These are phyloP conservation scores for Malus hybrid DNA, from an alignment of 331 rosid genomes.

Conservation along the genomic window DNA sequence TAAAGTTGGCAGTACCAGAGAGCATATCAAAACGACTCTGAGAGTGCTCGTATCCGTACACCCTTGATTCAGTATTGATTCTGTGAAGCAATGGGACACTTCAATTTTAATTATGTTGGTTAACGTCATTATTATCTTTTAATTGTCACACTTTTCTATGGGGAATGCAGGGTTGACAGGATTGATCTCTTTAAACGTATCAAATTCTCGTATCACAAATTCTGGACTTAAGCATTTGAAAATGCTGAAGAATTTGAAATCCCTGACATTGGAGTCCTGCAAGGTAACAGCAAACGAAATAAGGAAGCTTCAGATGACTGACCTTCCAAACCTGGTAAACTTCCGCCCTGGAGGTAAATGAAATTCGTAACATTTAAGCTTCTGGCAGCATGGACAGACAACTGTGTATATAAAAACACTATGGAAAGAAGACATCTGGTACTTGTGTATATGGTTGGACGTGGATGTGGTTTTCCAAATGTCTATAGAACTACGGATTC, in stretches of 20 bases:
- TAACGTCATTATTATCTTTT: not conserved
- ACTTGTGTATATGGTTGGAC: not conserved
- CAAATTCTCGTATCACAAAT: conserved; percentile 69
- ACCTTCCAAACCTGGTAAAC: conserved; percentile 79
- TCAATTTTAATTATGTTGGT: not conserved
- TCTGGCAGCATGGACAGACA: not conserved
- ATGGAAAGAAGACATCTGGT: not conserved
- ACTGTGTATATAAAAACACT: not conserved
- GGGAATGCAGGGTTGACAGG: conserved; percentile 64
- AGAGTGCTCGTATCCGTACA: not conserved
- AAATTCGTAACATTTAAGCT: not conserved
- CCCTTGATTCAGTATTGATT: not conserved
- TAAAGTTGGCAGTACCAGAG: not conserved
- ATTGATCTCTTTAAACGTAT: conserved; percentile 69
- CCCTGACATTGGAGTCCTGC: conserved; percentile 79
- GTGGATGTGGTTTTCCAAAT: not conserved
- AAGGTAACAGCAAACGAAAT: conserved; percentile 69
- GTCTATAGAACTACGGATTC: not conserved
- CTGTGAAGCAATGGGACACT: not conserved
- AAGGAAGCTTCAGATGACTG: conserved; percentile 57
- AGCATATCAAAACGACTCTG: not conserved
- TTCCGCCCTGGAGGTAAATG: conserved; percentile 51
- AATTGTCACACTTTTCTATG: conserved; percentile 14
- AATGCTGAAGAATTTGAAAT: conserved; percentile 71
- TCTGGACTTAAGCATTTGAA: conserved; percentile 72